phyloP scores from a whole-genome alignment of 352 stramenopile genomes.

The Aphanomyces invadans region DNA sequence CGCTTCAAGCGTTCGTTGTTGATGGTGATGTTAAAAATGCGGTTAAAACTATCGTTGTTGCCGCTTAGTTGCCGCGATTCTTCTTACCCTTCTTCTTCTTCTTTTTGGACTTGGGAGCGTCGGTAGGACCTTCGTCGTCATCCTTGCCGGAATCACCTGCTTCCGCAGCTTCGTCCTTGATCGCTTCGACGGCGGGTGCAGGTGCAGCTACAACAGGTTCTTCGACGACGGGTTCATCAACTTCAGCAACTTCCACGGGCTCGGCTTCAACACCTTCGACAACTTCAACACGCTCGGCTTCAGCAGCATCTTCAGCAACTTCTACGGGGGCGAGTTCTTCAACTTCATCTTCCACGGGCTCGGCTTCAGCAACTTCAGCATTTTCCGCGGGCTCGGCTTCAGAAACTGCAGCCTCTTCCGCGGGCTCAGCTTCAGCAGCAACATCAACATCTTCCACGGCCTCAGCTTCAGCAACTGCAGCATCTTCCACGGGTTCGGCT shows the following conservation, averaged over 20 bases:
- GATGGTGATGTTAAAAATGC: not conserved
- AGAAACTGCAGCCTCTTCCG: not conserved
- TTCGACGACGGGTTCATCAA: not conserved
- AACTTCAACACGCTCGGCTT: not conserved
- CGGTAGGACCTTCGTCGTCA: not conserved
- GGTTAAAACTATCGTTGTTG: not conserved
- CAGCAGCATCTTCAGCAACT: not conserved
- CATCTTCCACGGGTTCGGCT: not conserved
- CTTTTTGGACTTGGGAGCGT: conserved; percentile 23
- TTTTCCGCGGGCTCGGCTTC: not conserved
- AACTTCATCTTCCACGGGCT: not conserved
- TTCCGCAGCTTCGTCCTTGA: not conserved
- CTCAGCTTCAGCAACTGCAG: not conserved
- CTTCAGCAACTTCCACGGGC: not conserved
- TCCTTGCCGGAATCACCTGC: conserved; percentile 14
- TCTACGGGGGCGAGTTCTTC: not conserved
- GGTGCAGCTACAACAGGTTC: not conserved
- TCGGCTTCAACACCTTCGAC: not conserved
- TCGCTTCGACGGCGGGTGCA: not conserved
- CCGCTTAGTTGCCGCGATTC: conserved; percentile 16
- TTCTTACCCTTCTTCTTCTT: conserved; percentile 26
- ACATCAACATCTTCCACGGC: not conserved
- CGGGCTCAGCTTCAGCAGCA: not conserved
- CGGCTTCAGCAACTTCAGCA: not conserved
- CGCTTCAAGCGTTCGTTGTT: not conserved